Percentiles rank a stretch among this genome's conserved stretches.
Evolutionary conservation across 352 stramenopile genomes (phyloP).

Genomic region (Phytophthora hibernalis): DNA sequence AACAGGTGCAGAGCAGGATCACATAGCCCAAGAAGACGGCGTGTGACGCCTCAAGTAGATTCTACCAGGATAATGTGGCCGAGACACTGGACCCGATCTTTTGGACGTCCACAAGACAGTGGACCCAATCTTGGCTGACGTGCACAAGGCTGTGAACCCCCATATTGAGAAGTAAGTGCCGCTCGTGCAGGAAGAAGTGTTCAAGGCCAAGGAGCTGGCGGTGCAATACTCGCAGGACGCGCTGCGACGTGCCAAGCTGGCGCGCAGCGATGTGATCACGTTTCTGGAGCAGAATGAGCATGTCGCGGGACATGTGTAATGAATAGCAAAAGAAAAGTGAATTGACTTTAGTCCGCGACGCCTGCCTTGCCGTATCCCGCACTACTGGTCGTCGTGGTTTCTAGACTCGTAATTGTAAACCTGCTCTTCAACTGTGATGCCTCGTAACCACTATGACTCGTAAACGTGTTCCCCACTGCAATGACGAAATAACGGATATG

Average conservation of each 20-base stretch:
- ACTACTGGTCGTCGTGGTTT: too few species aligned
- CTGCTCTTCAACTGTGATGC: too few species aligned
- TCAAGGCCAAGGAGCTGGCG: slow-evolving; percentile 45
- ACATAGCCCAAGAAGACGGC: slow-evolving; percentile 57
- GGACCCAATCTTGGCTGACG: slow-evolving; percentile 62
- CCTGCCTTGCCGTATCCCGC: too few species aligned
- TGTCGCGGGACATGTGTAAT: slow-evolving; percentile 64
- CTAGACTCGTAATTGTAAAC: too few species aligned
- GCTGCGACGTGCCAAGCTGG: slow-evolving; percentile 52
- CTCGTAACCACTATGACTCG: too few species aligned
- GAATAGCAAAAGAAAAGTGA: too few species aligned
- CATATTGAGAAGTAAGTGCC: slow-evolving; percentile 68
- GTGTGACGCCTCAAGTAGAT: slow-evolving; percentile 52
- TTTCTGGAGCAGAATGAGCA: slow-evolving; percentile 68
- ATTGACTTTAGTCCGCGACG: too few species aligned
- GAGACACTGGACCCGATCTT: slow-evolving; percentile 73
- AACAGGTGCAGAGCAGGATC: slow-evolving; percentile 58
- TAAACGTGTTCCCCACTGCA: too few species aligned
- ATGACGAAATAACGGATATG: too few species aligned
- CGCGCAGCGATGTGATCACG: slow-evolving; percentile 56
- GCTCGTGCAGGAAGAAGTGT: slow-evolving; percentile 54
- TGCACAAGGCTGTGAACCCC: slow-evolving; percentile 56
- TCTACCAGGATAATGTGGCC: slow-evolving; percentile 76
- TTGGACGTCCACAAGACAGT: slow-evolving; percentile 57
- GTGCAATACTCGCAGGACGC: slow-evolving; percentile 53